A percentile compares a stretch with the other conserved stretches of the same genome.
Conservation (phyloP, 2,329 filamentous ascomycete genomes). For the Grosmannia huntii region DNA sequence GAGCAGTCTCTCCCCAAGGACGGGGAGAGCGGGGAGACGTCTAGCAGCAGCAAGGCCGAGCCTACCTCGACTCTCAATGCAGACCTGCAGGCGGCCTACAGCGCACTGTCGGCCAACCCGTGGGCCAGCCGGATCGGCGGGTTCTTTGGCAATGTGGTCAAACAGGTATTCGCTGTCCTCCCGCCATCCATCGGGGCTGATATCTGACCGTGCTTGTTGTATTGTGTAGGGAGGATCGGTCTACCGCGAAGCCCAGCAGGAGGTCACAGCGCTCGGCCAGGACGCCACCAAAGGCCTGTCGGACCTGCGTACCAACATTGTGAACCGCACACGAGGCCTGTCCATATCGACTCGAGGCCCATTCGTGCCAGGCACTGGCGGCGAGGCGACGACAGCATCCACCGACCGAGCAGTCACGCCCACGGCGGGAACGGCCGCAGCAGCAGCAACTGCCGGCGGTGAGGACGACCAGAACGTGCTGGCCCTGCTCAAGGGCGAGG, state of each 20-base stretch:
- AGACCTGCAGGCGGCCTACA: constrained; percentile 91
- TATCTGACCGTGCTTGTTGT: background rate
- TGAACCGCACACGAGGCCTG: constrained; percentile 60
- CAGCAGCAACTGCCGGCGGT: background rate
- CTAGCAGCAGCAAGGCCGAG: constrained; percentile 17
- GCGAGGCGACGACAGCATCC: constrained; percentile 18
- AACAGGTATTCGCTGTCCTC: constrained; percentile 51
- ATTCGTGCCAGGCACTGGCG: constrained; percentile 14
- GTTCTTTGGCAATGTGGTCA: constrained; percentile 82
- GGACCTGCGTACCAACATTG: constrained; percentile 53
- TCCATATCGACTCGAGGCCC: constrained; percentile 41
- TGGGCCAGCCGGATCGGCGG: constrained; percentile 86
- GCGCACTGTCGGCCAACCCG: constrained; percentile 77
- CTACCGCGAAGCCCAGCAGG: constrained; percentile 77
- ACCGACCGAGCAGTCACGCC: constrained; percentile 25
- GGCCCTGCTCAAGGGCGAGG: constrained; percentile 61
- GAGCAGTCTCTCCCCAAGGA: constrained; percentile 61
- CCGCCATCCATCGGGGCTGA: background rate
- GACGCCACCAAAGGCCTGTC: constrained; percentile 74
- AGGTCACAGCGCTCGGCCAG: constrained; percentile 64
- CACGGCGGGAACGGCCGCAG: constrained; percentile 20
- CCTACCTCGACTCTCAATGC: constrained; percentile 54
- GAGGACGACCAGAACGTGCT: constrained; percentile 47
- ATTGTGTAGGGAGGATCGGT: constrained; percentile 56
- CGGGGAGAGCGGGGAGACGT: constrained; percentile 30